Conservation (phyloP, 2,329 filamentous ascomycete genomes). For the Scedosporium apiospermum region DNA sequence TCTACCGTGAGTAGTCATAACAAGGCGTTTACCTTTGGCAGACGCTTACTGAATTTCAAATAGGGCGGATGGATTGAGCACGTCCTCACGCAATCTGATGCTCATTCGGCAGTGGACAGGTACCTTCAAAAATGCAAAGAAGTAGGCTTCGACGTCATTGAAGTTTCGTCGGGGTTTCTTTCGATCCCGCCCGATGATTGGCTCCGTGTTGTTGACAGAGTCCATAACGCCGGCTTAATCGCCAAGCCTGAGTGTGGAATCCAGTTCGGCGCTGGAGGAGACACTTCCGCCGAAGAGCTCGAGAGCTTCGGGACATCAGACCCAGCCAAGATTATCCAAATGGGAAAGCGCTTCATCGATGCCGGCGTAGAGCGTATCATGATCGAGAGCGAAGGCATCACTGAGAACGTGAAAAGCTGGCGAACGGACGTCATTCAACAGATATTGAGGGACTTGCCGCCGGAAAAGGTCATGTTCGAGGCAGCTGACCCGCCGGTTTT, state of each 20-base stretch:
- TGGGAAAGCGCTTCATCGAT: constrained; percentile 39
- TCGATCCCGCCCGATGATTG: constrained; percentile 44
- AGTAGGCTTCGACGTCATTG: constrained; percentile 43
- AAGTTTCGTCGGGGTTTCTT: constrained; percentile 43
- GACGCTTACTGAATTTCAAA: neutral
- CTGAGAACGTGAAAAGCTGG: constrained; percentile 45
- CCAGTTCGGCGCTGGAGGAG: constrained; percentile 47
- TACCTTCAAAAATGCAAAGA: constrained; percentile 43
- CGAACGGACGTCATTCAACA: constrained; percentile 43
- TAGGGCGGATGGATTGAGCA: constrained; percentile 46
- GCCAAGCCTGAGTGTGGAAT: constrained; percentile 47
- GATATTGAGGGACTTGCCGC: constrained; percentile 39
- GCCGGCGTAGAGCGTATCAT: constrained; percentile 45
- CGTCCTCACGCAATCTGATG: constrained; percentile 36
- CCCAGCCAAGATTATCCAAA: constrained; percentile 35
- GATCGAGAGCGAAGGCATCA: constrained; percentile 52
- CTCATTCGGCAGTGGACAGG: constrained; percentile 33
- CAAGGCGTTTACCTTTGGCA: neutral
- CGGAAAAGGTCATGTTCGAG: constrained; percentile 48
- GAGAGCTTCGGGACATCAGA: constrained; percentile 38
- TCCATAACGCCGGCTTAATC: constrained; percentile 35
- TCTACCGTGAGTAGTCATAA: constrained; percentile 29
- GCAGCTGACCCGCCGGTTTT: constrained; percentile 45
- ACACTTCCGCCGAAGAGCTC: constrained; percentile 35
- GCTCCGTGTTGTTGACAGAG: constrained; percentile 37